A percentile compares a stretch with the other conserved stretches of the same genome.
Conservation (phyloP, 768 basidiomycete genomes). For the Agaricus blazei region DNA sequence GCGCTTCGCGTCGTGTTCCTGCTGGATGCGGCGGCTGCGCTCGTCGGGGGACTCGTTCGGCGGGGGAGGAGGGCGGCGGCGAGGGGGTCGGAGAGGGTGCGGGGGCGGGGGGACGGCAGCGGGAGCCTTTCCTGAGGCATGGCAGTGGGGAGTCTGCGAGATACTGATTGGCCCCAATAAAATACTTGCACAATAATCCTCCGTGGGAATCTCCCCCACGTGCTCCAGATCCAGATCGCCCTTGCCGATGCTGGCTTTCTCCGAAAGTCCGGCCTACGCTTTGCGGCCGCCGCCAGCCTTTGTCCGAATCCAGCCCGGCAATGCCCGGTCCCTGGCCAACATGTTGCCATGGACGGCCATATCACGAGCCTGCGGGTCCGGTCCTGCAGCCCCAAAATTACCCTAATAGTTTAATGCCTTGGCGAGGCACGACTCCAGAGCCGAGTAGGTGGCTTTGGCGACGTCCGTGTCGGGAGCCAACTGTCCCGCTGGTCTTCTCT, state of each 20-base stretch:
- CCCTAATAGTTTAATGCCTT: too few species aligned
- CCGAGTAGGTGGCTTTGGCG: too few species aligned
- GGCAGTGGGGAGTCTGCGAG: slow-evolving; percentile 15
- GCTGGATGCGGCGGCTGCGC: slow-evolving; percentile 58
- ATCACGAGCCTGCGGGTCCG: too few species aligned
- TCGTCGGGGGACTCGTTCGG: slow-evolving; percentile 64
- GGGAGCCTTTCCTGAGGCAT: slow-evolving; percentile 37
- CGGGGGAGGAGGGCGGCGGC: slow-evolving; percentile 60
- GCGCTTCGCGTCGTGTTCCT: slow-evolving; percentile 67
- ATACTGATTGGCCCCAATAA: slow-evolving; percentile 10
- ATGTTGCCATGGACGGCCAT: background rate
- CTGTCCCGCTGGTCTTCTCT: too few species aligned
- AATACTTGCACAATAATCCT: slow-evolving; percentile 4
- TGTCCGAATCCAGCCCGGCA: background rate
- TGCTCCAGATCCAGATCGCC: background rate
- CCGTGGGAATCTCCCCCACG: slow-evolving; percentile 4
- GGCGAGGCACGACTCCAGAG: too few species aligned
- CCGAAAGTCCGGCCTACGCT: slow-evolving; percentile 5
- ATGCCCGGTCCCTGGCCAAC: background rate
- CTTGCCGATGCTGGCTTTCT: background rate
- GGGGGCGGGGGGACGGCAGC: slow-evolving; percentile 26
- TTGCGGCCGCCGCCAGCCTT: background rate
- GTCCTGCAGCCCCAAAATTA: too few species aligned
- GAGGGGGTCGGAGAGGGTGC: slow-evolving; percentile 65
- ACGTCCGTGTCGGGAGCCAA: too few species aligned